Conservation (phyloP, 345 rosid species). For the Aquilaria malaccensis region DNA sequence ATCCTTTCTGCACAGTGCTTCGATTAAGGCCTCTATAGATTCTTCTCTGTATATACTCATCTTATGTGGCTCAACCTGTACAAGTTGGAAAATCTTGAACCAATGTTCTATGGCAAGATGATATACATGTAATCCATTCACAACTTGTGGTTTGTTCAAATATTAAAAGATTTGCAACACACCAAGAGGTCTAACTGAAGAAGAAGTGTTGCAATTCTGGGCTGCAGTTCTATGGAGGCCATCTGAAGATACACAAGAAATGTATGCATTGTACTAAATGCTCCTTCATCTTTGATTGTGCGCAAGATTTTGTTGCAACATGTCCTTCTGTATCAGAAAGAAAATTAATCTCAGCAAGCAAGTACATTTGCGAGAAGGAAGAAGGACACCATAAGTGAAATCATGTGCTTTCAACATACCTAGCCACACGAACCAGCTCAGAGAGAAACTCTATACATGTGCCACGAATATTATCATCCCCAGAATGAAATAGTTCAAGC, state of each 20-base stretch:
- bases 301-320: slow-evolving; percentile 42
- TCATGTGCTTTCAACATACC: slow-evolving; percentile 24
- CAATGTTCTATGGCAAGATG: slow-evolving; percentile 1
- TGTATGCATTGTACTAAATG: slow-evolving; percentile 64
- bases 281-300: slow-evolving; percentile 51
- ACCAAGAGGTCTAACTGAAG: slow-evolving; percentile 72
- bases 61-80: slow-evolving; percentile 56
- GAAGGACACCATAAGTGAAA: neutral
- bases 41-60: slow-evolving; percentile 81
- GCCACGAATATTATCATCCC: slow-evolving; percentile 42
- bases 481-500: slow-evolving; percentile 49
- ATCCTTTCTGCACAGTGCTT: slow-evolving; percentile 48
- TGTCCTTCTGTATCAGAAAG: slow-evolving; percentile 36
- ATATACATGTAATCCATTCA: neutral
- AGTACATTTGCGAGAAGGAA: neutral
- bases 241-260: slow-evolving; percentile 66
- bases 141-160: slow-evolving; percentile 2
- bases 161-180: slow-evolving; percentile 5
- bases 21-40: slow-evolving; percentile 46
- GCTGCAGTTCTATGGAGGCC: slow-evolving; percentile 63
- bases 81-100: slow-evolving; percentile 2
- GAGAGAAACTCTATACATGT: slow-evolving; percentile 48
- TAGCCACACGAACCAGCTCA: slow-evolving; percentile 45
- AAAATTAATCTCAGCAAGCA: neutral
- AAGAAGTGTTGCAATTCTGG: slow-evolving; percentile 50